These are phyloP conservation scores for Myrica gale DNA, from an alignment of 306 rosid genomes.

Conservation along the genomic window DNA sequence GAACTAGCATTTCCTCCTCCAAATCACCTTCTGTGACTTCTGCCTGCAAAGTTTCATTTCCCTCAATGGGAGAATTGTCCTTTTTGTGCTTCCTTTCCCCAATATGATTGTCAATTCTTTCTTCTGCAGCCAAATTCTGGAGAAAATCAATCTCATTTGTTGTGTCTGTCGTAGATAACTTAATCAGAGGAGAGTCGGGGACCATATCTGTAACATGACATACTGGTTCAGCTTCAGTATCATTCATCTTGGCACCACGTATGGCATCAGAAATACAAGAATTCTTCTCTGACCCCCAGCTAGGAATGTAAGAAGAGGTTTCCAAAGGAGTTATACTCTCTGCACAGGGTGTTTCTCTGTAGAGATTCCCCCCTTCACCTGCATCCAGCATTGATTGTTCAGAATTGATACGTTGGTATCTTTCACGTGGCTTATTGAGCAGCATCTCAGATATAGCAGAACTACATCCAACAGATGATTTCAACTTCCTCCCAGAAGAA, in stretches of 20 bases:
- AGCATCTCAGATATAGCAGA: constrained; percentile 8
- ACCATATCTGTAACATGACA: constrained; percentile 36
- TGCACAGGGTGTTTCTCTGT: constrained; percentile 21
- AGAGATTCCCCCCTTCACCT: constrained; percentile 32
- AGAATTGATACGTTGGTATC: constrained; percentile 22
- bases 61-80: constrained; percentile 30
- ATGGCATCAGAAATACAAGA: constrained; percentile 13
- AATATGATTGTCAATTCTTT: constrained; percentile 21
- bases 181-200: constrained; percentile 28
- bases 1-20: constrained; percentile 68
- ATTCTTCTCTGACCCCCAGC: constrained; percentile 18
- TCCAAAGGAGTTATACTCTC: constrained; percentile 15
- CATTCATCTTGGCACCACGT: constrained; percentile 34
- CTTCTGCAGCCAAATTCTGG: constrained; percentile 36
- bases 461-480: constrained; percentile 27
- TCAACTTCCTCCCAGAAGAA: constrained; percentile 34
- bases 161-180: constrained; percentile 31
- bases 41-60: constrained; percentile 33
- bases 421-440: constrained; percentile 23
- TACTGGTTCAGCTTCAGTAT: constrained; percentile 34
- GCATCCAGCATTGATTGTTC: constrained; percentile 38
- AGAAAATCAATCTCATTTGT: constrained; percentile 25
- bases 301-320: constrained; percentile 7
- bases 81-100: constrained; percentile 32
- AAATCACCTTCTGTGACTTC: constrained; percentile 41